phyloP scores from a whole-genome alignment of 495 filamentous ascomycete species.

The Delitschia confertaspora region DNA sequence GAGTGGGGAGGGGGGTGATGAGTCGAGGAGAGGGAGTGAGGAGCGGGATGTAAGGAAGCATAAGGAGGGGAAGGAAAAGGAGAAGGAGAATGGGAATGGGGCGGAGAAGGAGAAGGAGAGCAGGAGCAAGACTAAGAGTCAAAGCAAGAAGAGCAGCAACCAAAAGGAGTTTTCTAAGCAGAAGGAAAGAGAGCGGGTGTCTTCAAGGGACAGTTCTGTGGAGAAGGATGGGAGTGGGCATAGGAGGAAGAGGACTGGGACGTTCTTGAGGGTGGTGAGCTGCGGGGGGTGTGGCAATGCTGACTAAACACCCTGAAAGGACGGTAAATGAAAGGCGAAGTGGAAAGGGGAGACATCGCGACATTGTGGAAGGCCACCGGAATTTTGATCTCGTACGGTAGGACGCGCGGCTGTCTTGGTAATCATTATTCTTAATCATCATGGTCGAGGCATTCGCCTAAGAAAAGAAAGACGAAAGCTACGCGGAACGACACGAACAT shows the following conservation, averaged over 20 bases:
- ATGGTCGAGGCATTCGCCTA: too few species aligned
- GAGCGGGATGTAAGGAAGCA: background rate
- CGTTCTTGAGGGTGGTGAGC: slow-evolving; percentile 20
- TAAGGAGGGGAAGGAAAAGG: background rate
- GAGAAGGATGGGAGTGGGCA: too few species aligned
- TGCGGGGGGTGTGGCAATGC: slow-evolving; percentile 18
- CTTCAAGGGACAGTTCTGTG: background rate
- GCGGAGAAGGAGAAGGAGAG: background rate
- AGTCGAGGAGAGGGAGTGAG: background rate
- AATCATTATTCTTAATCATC: too few species aligned
- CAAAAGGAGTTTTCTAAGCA: background rate
- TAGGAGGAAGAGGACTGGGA: slow-evolving; percentile 6
- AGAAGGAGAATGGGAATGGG: background rate
- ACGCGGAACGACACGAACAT: too few species aligned
- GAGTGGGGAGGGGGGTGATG: background rate
- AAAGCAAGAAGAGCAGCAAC: background rate
- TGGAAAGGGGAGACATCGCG: too few species aligned
- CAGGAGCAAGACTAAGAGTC: background rate
- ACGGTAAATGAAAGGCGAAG: too few species aligned
- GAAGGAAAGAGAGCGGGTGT: background rate
- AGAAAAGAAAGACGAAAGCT: too few species aligned
- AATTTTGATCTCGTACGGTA: too few species aligned
- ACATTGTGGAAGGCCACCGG: too few species aligned
- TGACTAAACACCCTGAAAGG: too few species aligned
- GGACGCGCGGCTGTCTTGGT: too few species aligned